Percentiles rank a stretch among this genome's conserved stretches.
phyloP scores from a whole-genome alignment of 148 eudicot species.

The Silene conica region DNA sequence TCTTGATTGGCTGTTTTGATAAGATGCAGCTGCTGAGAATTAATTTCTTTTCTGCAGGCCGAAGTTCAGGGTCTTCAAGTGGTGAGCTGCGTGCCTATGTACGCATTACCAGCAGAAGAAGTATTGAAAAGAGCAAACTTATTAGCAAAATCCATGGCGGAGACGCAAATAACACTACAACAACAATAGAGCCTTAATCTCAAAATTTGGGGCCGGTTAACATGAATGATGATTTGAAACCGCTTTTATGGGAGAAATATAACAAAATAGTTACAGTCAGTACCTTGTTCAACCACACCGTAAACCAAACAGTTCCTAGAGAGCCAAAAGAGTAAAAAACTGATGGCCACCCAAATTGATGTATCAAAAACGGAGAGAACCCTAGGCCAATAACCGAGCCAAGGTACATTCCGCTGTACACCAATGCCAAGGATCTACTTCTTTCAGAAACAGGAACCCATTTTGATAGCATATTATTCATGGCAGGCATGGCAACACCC shows the following conservation, averaged over 20 bases:
- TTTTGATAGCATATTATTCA: constrained; percentile 86
- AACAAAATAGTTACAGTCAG: constrained; percentile 7
- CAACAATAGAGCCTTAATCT: no score
- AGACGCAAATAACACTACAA: neutral
- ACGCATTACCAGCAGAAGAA: constrained; percentile 6
- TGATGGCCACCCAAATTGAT: constrained; percentile 86
- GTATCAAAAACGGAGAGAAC: constrained; percentile 81
- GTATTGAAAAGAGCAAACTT: neutral
- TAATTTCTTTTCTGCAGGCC: constrained; percentile 72
- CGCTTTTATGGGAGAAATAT: neutral
- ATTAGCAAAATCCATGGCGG: constrained; percentile 6
- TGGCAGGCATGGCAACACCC: constrained; percentile 99
- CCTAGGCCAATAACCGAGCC: constrained; percentile 97
- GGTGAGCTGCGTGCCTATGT: constrained; percentile 89
- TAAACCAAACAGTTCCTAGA: constrained; percentile 86
- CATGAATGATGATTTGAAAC: no score
- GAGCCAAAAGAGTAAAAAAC: constrained; percentile 96
- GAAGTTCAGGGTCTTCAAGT: constrained; percentile 68
- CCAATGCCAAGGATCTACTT: constrained; percentile 91
- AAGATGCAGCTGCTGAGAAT: constrained; percentile 51
- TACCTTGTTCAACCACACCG: constrained; percentile 79
- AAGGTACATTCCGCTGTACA: constrained; percentile 98
- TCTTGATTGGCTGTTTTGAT: constrained; percentile 63
- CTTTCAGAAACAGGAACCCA: constrained; percentile 98
- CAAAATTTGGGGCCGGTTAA: no score